Percentiles rank a stretch among this genome's conserved stretches.
Conservation (phyloP, 257 asterid genomes). For the Anisodus acutangulus region DNA sequence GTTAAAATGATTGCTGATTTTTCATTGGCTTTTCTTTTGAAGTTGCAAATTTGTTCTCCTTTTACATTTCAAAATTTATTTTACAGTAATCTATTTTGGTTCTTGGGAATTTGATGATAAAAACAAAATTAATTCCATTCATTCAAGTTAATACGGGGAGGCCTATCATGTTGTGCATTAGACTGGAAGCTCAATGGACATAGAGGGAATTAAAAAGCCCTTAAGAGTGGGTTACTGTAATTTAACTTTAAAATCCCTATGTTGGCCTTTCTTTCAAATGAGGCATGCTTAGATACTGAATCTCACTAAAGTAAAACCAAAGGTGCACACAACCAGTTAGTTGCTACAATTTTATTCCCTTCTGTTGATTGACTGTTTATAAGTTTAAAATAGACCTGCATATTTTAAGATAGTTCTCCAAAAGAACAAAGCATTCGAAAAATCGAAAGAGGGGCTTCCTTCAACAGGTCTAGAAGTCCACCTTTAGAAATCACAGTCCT, state of each 20-base stretch:
- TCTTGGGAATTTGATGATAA: not conserved
- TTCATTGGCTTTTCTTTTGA: slow-evolving; percentile 1
- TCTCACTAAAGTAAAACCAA: slow-evolving; percentile 1
- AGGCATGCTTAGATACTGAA: not conserved
- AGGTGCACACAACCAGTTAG: slow-evolving; percentile 11
- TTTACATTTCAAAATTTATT: not conserved
- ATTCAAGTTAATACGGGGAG: not conserved
- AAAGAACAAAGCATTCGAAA: slow-evolving; percentile 23
- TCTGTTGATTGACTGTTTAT: slow-evolving; percentile 6
- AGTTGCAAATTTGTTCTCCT: not conserved
- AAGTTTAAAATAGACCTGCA: not conserved
- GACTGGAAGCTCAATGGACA: slow-evolving; percentile 20
- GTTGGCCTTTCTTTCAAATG: not conserved
- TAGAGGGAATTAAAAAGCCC: slow-evolving; percentile 15
- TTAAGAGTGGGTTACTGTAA: slow-evolving; percentile 5
- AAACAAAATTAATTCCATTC: slow-evolving; percentile 25
- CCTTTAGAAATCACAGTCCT: slow-evolving; percentile 24
- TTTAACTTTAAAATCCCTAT: not conserved
- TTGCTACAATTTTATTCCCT: slow-evolving; percentile 21
- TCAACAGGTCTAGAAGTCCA: not conserved
- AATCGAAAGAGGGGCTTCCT: slow-evolving; percentile 4
- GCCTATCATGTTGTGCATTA: not conserved
- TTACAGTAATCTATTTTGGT: slow-evolving; percentile 3
- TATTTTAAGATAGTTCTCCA: slow-evolving; percentile 18
- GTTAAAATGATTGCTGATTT: not conserved